These are phyloP conservation scores for Leccinum solheimii DNA, from an alignment of 1,284 basidiomycete species.

Conservation along the genomic window DNA sequence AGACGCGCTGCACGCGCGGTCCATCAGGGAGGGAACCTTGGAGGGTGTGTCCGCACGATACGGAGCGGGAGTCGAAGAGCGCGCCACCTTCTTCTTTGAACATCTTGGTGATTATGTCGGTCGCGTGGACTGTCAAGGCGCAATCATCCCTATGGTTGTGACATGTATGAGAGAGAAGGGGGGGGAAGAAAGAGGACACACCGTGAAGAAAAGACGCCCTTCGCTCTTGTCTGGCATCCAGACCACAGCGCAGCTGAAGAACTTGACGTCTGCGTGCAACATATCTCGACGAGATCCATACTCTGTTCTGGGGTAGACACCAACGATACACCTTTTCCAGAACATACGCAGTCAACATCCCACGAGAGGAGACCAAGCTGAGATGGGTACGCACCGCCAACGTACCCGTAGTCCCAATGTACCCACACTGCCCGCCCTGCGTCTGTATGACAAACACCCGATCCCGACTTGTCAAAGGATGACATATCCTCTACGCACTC, in stretches of 20 bases:
- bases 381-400: too few species aligned
- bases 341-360: too few species aligned
- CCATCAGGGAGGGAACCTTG: slow-evolving; percentile 92
- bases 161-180: not conserved
- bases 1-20: slow-evolving; percentile 87
- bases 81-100: slow-evolving; percentile 91
- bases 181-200: slow-evolving; percentile 38
- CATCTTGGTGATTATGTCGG: slow-evolving; percentile 91
- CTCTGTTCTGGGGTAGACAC: slow-evolving; percentile 95
- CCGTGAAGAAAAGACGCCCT: slow-evolving; percentile 84
- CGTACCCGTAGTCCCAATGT: too few species aligned
- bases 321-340: slow-evolving; percentile 69
- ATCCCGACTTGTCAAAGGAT: too few species aligned
- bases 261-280: slow-evolving; percentile 80
- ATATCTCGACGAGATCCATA: slow-evolving; percentile 69
- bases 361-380: too few species aligned
- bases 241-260: slow-evolving; percentile 81
- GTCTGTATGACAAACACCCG: too few species aligned
- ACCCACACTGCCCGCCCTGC: too few species aligned
- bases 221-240: slow-evolving; percentile 91
- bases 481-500: too few species aligned
- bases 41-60: slow-evolving; percentile 92
- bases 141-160: slow-evolving; percentile 71
- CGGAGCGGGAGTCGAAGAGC: slow-evolving; percentile 93
- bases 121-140: slow-evolving; percentile 89